Evolutionary conservation across 2,329 filamentous ascomycete species (phyloP), one percentile per base, ranked within the genome.

Genomic region (Fusarium guadeloupense): DNA sequence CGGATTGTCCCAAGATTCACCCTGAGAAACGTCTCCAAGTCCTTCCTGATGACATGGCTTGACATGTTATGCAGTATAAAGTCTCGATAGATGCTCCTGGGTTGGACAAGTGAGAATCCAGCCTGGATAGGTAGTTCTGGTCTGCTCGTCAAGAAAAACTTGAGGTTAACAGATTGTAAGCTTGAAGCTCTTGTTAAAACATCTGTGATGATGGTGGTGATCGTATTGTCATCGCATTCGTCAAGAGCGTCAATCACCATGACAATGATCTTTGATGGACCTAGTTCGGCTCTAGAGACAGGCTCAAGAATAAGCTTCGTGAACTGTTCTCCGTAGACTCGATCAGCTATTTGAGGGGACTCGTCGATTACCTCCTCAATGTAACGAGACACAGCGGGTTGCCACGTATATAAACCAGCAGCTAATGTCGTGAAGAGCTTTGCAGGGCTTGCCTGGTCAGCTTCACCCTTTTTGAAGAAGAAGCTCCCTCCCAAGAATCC

Each of bases 371-470:
- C 71, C 9, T 67, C 37, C 16, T 63, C 63, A 26, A 78, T 52
- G 12, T 64, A 34, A 5, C 21, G 46, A 2, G 61, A 68, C 2
- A 80, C 35, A 4, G 50, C 34, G 14, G 76, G 74, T 12, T 75
- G 52, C 10, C 53, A 61, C 0, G 19, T 30, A 1, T 69, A 62
- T 3, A 81, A 62, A 33, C 80, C 69, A 9, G 53, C 51, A 6
- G 75, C 72, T 26, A 83, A 66, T 0, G 78, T 81, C 0, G 77
- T 68, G 14, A 82, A 73, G 31, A 83, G 70, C 41, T 68, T 72
- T 5, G 60, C 60, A 3, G 73, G 71, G 37, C 70, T 71, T 2
- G 74, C 72, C 21, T 75, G 71, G 56, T 80, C 76, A 4, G 62
- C 67, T 42, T 78, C 76, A 1, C 75, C 77, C 54, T 70, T 74